These are phyloP conservation scores for Ceriops zippeliana DNA, from an alignment of 345 rosid genomes.

Conservation along the genomic window DNA sequence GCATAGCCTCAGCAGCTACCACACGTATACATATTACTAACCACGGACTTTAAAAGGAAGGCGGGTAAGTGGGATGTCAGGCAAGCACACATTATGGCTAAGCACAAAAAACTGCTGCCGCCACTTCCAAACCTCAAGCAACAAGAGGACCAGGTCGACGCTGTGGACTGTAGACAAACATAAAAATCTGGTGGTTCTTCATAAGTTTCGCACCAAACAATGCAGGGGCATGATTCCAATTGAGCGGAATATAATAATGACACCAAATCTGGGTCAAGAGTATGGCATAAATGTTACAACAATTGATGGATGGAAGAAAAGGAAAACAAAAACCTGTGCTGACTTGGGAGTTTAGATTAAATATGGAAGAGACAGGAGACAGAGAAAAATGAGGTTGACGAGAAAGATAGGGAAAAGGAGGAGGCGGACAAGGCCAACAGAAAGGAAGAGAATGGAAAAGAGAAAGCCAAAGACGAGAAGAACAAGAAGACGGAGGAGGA, in stretches of 20 bases:
- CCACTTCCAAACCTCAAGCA: too few species aligned
- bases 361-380: slow-evolving; percentile 39
- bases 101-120: too few species aligned
- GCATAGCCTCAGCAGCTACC: too few species aligned
- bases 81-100: too few species aligned
- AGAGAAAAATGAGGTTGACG: slow-evolving; percentile 22
- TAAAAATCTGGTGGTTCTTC: slow-evolving; percentile 20
- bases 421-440: slow-evolving; percentile 17
- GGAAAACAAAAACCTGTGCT: not conserved
- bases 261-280: slow-evolving; percentile 2
- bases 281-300: not conserved
- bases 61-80: too few species aligned
- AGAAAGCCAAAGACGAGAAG: slow-evolving; percentile 18
- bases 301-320: too few species aligned
- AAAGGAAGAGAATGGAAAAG: slow-evolving; percentile 10
- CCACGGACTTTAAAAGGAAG: too few species aligned
- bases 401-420: slow-evolving; percentile 32
- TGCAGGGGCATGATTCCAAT: not conserved
- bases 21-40: too few species aligned
- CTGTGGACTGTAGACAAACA: not conserved
- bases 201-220: slow-evolving; percentile 13
- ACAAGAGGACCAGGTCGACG: too few species aligned
- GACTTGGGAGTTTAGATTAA: not conserved
- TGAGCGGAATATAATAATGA: not conserved
- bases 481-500: slow-evolving; percentile 40